Evolutionary conservation across 1,139 yeast genomes (phyloP).

Genomic region (Yueomyces sp.): DNA sequence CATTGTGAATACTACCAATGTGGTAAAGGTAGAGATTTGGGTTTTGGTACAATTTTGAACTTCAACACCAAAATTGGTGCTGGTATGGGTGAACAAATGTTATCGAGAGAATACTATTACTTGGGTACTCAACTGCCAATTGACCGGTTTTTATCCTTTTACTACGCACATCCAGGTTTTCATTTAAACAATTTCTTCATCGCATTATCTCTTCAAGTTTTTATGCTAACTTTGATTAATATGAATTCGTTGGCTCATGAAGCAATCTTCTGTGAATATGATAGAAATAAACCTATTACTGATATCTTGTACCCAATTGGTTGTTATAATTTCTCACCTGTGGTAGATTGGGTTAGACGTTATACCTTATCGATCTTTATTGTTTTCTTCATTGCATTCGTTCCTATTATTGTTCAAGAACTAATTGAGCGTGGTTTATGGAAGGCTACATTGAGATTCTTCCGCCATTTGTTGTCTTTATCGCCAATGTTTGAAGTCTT

Average conservation of each 20-base stretch:
- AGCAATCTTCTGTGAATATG: conserved; percentile 72
- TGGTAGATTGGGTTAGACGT: conserved; percentile 94
- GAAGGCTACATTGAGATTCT: conserved; percentile 87
- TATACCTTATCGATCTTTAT: conserved; percentile 95
- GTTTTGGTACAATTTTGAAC: conserved; percentile 95
- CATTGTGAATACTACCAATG: conserved; percentile 99
- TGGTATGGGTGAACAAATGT: conserved; percentile 99
- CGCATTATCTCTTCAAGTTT: conserved; percentile 85
- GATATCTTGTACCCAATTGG: conserved; percentile 81
- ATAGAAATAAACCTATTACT: conserved; percentile 73
- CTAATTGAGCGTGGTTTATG: conserved; percentile 95
- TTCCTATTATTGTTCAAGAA: conserved; percentile 94
- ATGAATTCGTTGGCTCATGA: conserved; percentile 87
- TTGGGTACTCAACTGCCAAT: conserved; percentile 94
- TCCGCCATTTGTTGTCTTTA: conserved; percentile 76
- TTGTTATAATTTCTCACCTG: conserved; percentile 86
- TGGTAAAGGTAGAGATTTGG: conserved; percentile 99
- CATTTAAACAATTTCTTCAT: conserved; percentile 93
- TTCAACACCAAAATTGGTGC: conserved; percentile 99
- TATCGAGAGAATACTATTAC: conserved; percentile 95
- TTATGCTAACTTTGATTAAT: conserved; percentile 84
- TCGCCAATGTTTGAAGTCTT: conserved; percentile 98
- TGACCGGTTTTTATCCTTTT: conserved; percentile 94
- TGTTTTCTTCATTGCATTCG: conserved; percentile 93
- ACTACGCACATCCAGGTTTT: conserved; percentile 99